Base-by-base conservation (phyloP, 2,329 filamentous ascomycete species). In the Aspergillus sojae region DNA sequence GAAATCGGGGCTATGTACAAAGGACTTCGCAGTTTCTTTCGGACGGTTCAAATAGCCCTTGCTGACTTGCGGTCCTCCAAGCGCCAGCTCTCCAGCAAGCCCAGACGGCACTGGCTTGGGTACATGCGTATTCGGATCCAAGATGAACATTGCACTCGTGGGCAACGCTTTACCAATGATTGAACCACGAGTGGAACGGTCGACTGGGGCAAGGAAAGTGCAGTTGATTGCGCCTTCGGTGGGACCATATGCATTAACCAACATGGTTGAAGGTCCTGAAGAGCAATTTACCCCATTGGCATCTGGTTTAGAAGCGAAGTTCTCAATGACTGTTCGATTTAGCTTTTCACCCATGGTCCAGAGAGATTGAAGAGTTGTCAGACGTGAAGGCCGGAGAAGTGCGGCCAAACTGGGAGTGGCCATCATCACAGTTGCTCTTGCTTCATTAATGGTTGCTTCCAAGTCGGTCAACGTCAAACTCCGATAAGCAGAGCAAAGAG, bases 61-160 rank as follows among this genome's bases (percentile, higher is more conserved):
- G 55, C 71, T 72, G 19, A 77, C 70, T 41, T 74, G 70, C 2
- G 73, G 72, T 2, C 75, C 75, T 41, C 71, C 79, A 43, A 85
- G 74, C 30, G 65, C 74, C 7, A 85, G 72, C 65, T 85, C 82
- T 16, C 83, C 83, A 1, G 77, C 71, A 4, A 76, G 63, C 0
- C 82, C 82, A 6, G 74, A 56, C 0, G 82, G 79, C 5, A 81
- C 72, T 1, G 77, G 73, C 21, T 76, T 68, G 32, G 77, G 65
- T 1, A 75, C 66, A 14, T 69, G 26, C 71, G 48, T 62, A 39
- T 66, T 57, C 1, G 67, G 65, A 28, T 72, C 68, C 4, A 77
- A 62, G 26, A 78, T 70, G 32, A 78, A 65, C 57, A 74, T 72
- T 11, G 73, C 71, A 53, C 75, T 79, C 9, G 77, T 79, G 2